A percentile compares a stretch with the other conserved stretches of the same genome.
Conservation (phyloP, 345 rosid species). For the Leavenworthia alabamica region DNA sequence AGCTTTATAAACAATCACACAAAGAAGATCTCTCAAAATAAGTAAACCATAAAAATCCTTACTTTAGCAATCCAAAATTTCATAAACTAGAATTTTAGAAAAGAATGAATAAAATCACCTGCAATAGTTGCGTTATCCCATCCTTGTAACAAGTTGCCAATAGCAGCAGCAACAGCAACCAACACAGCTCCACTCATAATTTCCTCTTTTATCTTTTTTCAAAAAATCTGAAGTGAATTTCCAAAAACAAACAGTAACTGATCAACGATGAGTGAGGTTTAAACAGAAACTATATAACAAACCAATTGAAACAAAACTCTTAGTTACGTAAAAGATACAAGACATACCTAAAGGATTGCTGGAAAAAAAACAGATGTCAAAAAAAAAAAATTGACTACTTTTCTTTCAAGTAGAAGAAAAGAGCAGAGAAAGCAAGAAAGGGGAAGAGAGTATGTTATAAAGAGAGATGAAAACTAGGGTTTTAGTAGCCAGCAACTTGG, state of each 20-base stretch:
- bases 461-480: conserved; percentile 32
- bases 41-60: not conserved
- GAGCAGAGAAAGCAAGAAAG: conserved; percentile 21
- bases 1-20: not conserved
- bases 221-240: conserved; percentile 22
- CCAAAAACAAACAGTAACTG: conserved; percentile 13
- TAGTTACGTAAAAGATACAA: conserved; percentile 16
- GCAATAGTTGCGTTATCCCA: conserved; percentile 99
- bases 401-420: conserved; percentile 23
- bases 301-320: conserved; percentile 15
- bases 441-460: conserved; percentile 1
- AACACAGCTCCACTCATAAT: conserved; percentile 90
- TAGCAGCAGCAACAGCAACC: conserved; percentile 81
- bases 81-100: not conserved
- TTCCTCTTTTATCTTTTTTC: not conserved
- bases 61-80: not conserved
- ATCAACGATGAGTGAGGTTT: conserved; percentile 9
- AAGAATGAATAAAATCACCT: conserved; percentile 39
- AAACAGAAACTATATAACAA: no score
- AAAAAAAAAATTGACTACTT: conserved; percentile 20
- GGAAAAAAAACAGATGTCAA: conserved; percentile 30
- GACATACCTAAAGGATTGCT: not conserved
- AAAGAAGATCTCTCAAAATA: not conserved
- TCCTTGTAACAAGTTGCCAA: conserved; percentile 97
- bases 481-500: conserved; percentile 20